Evolutionary conservation across 2,329 filamentous ascomycete species (phyloP), one percentile per base, ranked within the genome.

Genomic region (Aspergillus ochraceus): DNA sequence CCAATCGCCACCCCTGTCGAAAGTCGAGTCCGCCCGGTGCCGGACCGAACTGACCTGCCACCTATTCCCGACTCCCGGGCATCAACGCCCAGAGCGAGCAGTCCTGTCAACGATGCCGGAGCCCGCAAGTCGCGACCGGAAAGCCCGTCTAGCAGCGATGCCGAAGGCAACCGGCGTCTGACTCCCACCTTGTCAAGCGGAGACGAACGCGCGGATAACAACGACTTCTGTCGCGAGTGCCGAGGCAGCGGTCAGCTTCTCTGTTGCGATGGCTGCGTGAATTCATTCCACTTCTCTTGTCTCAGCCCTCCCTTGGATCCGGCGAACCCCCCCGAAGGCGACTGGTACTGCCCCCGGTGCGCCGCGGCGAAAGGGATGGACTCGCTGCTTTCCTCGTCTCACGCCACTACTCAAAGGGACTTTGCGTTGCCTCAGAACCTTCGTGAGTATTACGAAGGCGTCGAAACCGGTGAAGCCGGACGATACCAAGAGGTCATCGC

Each of bases 261-360:
- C 65, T 97, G 93, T 78, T 99, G 95, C 76, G 95, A 98, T 79
- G 91, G 90, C 63, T 99, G 95, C 78, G 86, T 89, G 61, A 87
- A 91, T 66, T 91, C 93, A 6, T 97, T 96, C 77, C 95, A 98
- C 77, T 92, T 95, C 73, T 84, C 86, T 60, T 98, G 95, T 74
- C 86, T 95, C 66, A 90, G 96, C 75, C 92, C 94, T 62, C 89
- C 91, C 45, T 81, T 92, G 66, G 83, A 87, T 57, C 83, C 86
- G 53, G 81, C 83, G 56, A 75, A 80, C 60, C 81, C 89, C 60
- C 88, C 88, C 11, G 87, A 90, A 60, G 89, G 92, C 68, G 77
- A 83, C 60, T 98, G 92, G 91, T 95, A 85, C 75, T 98, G 94
- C 78, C 89, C 90, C 68, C 84, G 86, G 64, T 79, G 73, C 65